Conservation (phyloP, 306 rosid genomes). For the Prunus davidiana region DNA sequence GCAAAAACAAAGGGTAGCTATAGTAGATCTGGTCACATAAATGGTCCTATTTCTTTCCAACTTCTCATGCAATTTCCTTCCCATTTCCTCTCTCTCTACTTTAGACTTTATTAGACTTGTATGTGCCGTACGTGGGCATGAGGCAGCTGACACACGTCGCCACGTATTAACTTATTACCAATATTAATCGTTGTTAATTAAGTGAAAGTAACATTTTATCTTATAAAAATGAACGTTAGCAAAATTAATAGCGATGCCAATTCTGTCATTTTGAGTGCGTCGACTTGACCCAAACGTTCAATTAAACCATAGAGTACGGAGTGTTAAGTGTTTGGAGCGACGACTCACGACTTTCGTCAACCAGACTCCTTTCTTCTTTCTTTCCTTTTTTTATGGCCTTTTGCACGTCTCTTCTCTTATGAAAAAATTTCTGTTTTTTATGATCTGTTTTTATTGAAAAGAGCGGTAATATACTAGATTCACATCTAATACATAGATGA, state of each 20-base stretch:
- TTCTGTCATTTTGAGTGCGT: neutral
- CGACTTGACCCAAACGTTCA: neutral
- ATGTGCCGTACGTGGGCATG: slow-evolving; percentile 6
- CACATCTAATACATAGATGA: accelerated
- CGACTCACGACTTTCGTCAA: neutral
- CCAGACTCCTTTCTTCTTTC: too few species aligned
- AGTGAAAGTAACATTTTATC: neutral
- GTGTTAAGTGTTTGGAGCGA: neutral
- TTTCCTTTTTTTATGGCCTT: neutral
- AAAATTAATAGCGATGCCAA: neutral
- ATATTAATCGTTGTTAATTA: neutral
- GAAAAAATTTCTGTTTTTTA: too few species aligned
- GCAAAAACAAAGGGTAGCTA: too few species aligned
- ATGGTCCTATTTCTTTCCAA: neutral
- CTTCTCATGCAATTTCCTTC: neutral
- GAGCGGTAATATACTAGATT: too few species aligned
- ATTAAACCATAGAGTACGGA: neutral
- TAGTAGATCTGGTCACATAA: neutral
- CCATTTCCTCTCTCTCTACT: neutral
- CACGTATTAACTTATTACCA: neutral
- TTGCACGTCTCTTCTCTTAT: neutral
- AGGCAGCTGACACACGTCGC: neutral
- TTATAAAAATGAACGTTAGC: neutral
- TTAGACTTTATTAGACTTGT: neutral
- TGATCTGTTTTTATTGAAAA: too few species aligned